Base-by-base conservation (phyloP, 1,139 yeast species). In the Suhomyces bokatorum region DNA sequence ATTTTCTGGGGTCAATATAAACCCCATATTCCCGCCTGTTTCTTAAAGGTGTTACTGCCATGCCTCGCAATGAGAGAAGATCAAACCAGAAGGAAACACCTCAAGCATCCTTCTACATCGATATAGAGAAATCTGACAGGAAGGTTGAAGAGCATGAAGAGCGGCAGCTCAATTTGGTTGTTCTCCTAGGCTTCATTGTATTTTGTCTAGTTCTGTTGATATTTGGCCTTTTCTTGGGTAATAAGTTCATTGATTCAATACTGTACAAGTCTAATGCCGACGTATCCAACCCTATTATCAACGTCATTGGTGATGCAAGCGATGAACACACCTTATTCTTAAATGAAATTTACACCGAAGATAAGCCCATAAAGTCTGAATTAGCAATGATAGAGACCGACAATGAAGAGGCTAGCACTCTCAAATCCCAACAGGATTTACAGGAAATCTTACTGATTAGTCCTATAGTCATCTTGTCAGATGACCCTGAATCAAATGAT, bases 401-500 rank as follows among this genome's bases (percentile, higher is more conserved):
- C 12, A 41, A 40, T 22, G 37, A 27, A 2, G 51, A 44, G 11
- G 24, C 32, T 9, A 44, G 39, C 11, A 39, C 41, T 12, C 22
- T 37, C 38, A 41, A 34, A 16, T 42, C 67, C 7, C 58, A 59
- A 34, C 34, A 41, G 6, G 68, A 64, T 35, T 59, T 67, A 40
- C 57, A 61, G 38, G 72, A 67, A 45, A 67, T 67, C 8, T 56
- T 67, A 34, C 57, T 67, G 2, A 56, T 67, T 4, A 58, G 62
- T 34, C 61, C 69, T 6, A 57, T 66, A 16, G 58, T 64, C 11
- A 46, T 67, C 9, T 48, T 64, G 35, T 47, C 59, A 4, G 56
- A 57, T 37, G 57, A 56, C 37, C 55, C 53, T 10, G 35, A 45
- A 3, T 44, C 55, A 8, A 38, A 47, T 11, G 49, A 57, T 39